Evolutionary conservation across 768 basidiomycete genomes (phyloP).

Genomic region (Mycena rosella): DNA sequence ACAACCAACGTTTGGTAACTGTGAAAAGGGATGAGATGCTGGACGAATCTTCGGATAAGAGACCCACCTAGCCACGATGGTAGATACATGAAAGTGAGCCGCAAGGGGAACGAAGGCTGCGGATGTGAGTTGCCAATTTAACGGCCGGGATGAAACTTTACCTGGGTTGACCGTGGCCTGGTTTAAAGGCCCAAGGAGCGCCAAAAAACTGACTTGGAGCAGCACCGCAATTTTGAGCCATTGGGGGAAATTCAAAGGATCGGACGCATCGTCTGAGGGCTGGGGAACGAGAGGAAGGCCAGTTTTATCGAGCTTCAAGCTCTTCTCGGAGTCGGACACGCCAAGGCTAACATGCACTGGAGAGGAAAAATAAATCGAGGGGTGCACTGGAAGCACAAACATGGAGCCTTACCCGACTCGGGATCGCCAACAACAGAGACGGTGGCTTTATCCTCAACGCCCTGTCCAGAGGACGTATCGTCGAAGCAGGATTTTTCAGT

Average conservation of each 20-base stretch:
- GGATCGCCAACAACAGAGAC: conserved; percentile 8
- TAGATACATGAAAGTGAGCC: conserved; percentile 26
- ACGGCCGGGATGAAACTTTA: neutral
- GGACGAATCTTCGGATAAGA: neutral
- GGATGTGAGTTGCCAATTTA: neutral
- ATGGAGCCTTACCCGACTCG: conserved; percentile 21
- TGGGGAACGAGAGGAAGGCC: conserved; percentile 59
- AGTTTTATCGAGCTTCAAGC: conserved; percentile 48
- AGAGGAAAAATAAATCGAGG: no score
- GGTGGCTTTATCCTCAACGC: conserved; percentile 5
- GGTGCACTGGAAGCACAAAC: neutral
- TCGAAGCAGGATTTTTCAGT: conserved; percentile 17
- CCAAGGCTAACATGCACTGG: conserved; percentile 24
- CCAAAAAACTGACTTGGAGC: conserved; percentile 41
- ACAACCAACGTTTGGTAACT: conserved; percentile 27
- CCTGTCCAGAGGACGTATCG: conserved; percentile 31
- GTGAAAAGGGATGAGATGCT: neutral
- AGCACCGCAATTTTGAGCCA: conserved; percentile 56
- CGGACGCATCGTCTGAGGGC: conserved; percentile 52
- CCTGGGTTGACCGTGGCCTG: conserved; percentile 31
- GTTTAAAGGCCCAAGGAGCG: conserved; percentile 25
- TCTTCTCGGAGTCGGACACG: conserved; percentile 5
- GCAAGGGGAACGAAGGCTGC: conserved; percentile 29
- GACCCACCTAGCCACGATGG: conserved; percentile 27
- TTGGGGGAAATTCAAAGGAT: conserved; percentile 59